Conservation (phyloP, 2,329 filamentous ascomycete species). For the Cytospora leucostoma region DNA sequence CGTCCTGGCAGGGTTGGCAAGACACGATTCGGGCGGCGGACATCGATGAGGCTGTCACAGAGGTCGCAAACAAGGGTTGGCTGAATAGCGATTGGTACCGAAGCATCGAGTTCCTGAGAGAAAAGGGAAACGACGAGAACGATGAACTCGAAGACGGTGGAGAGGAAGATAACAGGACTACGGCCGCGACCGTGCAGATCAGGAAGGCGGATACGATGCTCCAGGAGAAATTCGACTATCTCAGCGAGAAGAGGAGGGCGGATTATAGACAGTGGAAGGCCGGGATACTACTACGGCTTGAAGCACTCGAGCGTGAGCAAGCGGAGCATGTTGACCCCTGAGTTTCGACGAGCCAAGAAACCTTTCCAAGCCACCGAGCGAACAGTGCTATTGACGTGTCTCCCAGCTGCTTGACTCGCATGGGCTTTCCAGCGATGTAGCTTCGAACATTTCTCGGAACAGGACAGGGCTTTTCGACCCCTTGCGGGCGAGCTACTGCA, state of each 20-base stretch:
- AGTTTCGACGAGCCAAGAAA: not conserved
- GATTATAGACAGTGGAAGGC: constrained; percentile 68
- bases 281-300: constrained; percentile 57
- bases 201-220: constrained; percentile 69
- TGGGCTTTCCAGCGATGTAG: not conserved
- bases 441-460: constrained; percentile 1
- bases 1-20: constrained; percentile 55
- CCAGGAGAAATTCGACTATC: constrained; percentile 71
- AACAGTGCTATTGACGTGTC: not conserved
- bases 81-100: constrained; percentile 64
- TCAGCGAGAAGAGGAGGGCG: constrained; percentile 62
- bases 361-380: not conserved
- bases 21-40: constrained; percentile 49
- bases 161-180: constrained; percentile 33
- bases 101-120: constrained; percentile 58
- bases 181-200: constrained; percentile 42
- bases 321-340: constrained; percentile 26
- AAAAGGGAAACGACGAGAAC: constrained; percentile 31
- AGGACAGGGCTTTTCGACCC: constrained; percentile 2
- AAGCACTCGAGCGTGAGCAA: constrained; percentile 26
- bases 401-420: not conserved
- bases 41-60: constrained; percentile 62
- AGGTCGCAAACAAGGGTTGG: constrained; percentile 59
- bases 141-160: constrained; percentile 38
- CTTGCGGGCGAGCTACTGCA: constrained; percentile 20